Percentiles rank a stretch among this genome's conserved stretches.
These are phyloP conservation scores for Senna siamea DNA, from an alignment of 306 rosid genomes.

Conservation along the genomic window DNA sequence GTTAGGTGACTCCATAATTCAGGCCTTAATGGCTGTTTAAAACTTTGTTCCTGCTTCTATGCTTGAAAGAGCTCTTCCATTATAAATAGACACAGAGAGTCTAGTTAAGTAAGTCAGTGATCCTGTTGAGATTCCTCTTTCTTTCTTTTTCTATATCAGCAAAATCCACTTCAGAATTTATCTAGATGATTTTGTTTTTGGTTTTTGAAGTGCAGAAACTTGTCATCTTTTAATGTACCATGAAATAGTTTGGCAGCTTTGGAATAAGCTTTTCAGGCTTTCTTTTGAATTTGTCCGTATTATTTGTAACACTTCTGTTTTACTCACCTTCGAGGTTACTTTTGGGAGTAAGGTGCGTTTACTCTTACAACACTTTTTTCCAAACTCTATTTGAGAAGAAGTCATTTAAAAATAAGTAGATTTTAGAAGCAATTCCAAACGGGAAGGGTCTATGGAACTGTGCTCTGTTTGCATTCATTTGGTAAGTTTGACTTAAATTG, in stretches of 20 bases:
- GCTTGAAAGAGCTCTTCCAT: background rate
- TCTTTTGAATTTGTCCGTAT: conserved; percentile 20
- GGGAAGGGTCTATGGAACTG: conserved; percentile 11
- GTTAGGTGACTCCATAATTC: background rate
- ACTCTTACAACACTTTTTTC: too few relatives aligned
- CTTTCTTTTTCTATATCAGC: background rate
- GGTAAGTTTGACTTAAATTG: conserved; percentile 18
- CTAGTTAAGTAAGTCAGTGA: too few relatives aligned
- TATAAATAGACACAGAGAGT: background rate
- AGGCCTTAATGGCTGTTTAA: background rate
- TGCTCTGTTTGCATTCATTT: conserved; percentile 7
- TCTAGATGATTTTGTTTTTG: background rate
- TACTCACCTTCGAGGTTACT: conserved; percentile 10
- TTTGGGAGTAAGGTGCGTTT: conserved; percentile 2
- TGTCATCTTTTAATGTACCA: background rate
- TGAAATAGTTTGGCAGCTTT: conserved; percentile 25
- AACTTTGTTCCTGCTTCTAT: background rate
- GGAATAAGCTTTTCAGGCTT: conserved; percentile 7
- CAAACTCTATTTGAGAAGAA: too few relatives aligned
- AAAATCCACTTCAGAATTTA: background rate
- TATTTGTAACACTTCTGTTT: conserved; percentile 6
- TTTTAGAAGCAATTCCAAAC: too few relatives aligned
- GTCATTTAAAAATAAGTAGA: too few relatives aligned
- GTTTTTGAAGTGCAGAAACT: background rate
- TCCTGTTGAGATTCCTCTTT: background rate